These are phyloP conservation scores for Ustulina deusta DNA, from an alignment of 2,329 filamentous ascomycete species.

Conservation along the genomic window DNA sequence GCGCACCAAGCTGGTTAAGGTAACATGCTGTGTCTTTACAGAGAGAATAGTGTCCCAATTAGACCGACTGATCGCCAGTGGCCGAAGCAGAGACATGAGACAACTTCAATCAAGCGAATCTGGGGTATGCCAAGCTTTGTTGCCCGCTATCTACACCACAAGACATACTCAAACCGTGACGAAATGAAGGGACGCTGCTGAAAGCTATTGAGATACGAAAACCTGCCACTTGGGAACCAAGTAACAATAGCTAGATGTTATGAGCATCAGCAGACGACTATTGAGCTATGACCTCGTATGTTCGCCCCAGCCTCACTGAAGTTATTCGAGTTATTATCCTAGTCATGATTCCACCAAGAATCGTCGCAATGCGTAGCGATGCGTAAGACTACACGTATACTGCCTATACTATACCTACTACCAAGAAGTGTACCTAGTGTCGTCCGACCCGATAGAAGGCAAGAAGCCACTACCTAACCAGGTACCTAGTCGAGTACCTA, in stretches of 20 bases:
- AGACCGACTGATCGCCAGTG: constrained; percentile 38
- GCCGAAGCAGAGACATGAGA: constrained; percentile 18
- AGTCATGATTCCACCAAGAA: constrained; percentile 14
- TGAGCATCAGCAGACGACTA: constrained; percentile 15
- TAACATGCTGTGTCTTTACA: background rate
- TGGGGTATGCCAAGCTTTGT: constrained; percentile 37
- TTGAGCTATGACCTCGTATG: constrained; percentile 18
- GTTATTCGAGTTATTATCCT: background rate
- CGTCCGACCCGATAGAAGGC: constrained; percentile 8
- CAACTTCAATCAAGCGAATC: constrained; percentile 32
- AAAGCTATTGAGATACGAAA: constrained; percentile 19
- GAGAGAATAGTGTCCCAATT: constrained; percentile 40
- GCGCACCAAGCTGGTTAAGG: background rate
- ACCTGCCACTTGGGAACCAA: background rate
- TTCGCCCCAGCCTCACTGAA: constrained; percentile 14
- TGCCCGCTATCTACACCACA: constrained; percentile 34
- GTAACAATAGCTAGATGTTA: constrained; percentile 6
- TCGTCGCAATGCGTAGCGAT: constrained; percentile 15
- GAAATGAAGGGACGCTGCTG: constrained; percentile 34
- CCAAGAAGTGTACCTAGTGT: background rate
- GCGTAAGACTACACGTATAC: background rate
- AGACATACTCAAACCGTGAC: constrained; percentile 33
- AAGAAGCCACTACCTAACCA: constrained; percentile 1
- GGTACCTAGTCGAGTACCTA: background rate
- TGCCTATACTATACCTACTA: background rate